Evolutionary conservation across 179 eudicot species (phyloP).

Genomic region (Beta lomatogona): DNA sequence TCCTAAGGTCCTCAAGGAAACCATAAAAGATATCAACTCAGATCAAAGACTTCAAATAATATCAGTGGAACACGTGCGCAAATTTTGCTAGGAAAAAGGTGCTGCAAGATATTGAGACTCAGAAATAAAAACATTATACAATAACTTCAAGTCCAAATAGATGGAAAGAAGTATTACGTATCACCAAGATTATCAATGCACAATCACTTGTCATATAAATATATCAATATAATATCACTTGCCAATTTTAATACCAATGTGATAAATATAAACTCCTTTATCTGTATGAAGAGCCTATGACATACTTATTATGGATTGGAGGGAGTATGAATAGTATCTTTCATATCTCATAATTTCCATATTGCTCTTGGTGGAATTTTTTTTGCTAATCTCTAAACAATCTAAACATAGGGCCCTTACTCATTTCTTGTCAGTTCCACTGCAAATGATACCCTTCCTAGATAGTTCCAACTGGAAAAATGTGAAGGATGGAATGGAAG

Average conservation of each 20-base stretch:
- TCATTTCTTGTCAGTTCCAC: neutral
- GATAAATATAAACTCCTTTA: neutral
- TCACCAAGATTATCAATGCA: neutral
- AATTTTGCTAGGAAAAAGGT: neutral
- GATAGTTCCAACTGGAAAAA: neutral
- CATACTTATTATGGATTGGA: neutral
- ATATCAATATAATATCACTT: neutral
- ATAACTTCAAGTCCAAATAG: neutral
- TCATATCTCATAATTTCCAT: neutral
- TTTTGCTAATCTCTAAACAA: too few relatives aligned
- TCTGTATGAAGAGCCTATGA: neutral
- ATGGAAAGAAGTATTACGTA: neutral
- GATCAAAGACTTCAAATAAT: neutral
- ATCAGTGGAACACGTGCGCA: neutral
- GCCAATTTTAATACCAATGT: neutral
- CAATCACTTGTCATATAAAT: neutral
- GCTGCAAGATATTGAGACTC: neutral
- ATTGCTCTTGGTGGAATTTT: too few relatives aligned
- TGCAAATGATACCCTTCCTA: slow-evolving; percentile 1
- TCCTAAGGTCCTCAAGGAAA: neutral
- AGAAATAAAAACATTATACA: neutral
- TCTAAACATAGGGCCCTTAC: neutral
- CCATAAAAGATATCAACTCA: neutral
- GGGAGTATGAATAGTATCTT: neutral
- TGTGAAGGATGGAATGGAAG: neutral